Evolutionary conservation across 139 green algal genomes (phyloP).

Genomic region (Chlamydomonas sp.): DNA sequence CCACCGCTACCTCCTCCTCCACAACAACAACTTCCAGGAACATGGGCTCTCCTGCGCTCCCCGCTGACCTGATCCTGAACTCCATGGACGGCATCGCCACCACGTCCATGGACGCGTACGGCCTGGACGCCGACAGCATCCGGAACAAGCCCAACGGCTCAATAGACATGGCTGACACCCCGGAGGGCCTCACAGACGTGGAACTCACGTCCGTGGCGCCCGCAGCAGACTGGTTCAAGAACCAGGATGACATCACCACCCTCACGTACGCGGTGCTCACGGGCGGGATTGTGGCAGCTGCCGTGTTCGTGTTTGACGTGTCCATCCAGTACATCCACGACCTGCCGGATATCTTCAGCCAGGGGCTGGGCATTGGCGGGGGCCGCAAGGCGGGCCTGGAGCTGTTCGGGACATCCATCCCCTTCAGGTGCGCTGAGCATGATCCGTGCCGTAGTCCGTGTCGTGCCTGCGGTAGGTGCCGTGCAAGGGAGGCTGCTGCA

Average conservation of each 20-base stretch:
- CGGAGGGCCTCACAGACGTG: constrained; percentile 54
- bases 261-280: constrained; percentile 52
- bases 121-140: not conserved
- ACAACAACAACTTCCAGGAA: too few relatives aligned
- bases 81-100: not conserved
- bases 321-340: constrained; percentile 74
- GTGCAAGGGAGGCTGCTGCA: not conserved
- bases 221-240: constrained; percentile 39
- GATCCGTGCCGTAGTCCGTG: too few relatives aligned
- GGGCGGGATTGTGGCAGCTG: constrained; percentile 59
- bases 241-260: constrained; percentile 53
- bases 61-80: not conserved
- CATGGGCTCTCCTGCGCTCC: too few relatives aligned
- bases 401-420: constrained; percentile 47
- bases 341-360: constrained; percentile 62
- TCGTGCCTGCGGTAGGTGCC: not conserved
- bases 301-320: constrained; percentile 68
- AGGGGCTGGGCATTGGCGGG: constrained; percentile 61
- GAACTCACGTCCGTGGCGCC: constrained; percentile 23
- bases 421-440: constrained; percentile 46
- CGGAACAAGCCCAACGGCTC: too few relatives aligned
- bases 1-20: too few relatives aligned
- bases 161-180: constrained; percentile 40
- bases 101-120: not conserved
- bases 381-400: constrained; percentile 60